Evolutionary conservation across 345 rosid species (phyloP).

Genomic region (Eucalyptus cladocalyx): DNA sequence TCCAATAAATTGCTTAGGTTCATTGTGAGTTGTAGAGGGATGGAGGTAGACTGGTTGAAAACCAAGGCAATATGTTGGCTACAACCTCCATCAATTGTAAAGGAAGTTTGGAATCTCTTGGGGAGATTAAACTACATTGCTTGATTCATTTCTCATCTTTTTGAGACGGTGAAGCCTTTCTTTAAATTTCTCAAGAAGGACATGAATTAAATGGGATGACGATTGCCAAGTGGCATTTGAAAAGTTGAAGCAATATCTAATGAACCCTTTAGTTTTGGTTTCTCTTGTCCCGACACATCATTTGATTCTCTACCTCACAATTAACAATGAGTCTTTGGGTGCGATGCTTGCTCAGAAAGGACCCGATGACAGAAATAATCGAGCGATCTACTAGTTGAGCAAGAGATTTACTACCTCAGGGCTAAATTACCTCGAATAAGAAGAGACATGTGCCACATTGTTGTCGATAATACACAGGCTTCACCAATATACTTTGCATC

Average conservation of each 20-base stretch:
- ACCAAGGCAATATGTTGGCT: neutral
- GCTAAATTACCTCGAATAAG: too few relatives aligned
- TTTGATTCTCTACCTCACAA: too few relatives aligned
- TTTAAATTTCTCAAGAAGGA: too few relatives aligned
- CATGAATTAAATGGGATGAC: fast-evolving
- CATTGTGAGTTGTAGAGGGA: too few relatives aligned
- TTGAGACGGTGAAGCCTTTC: too few relatives aligned
- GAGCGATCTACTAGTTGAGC: too few relatives aligned
- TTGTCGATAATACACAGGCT: too few relatives aligned
- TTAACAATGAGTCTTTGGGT: too few relatives aligned
- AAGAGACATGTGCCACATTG: too few relatives aligned
- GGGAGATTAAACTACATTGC: neutral
- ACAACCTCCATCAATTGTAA: neutral
- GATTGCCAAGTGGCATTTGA: neutral
- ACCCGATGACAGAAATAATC: fast-evolving
- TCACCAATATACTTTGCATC: too few relatives aligned
- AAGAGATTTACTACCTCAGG: fast-evolving
- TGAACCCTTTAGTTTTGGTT: neutral
- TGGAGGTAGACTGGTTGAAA: too few relatives aligned
- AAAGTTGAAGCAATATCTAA: neutral
- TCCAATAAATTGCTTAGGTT: fast-evolving
- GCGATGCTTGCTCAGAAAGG: fast-evolving
- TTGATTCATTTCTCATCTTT: neutral
- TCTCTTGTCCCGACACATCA: fast-evolving
- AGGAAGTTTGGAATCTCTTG: fast-evolving